phyloP scores from a whole-genome alignment of 495 filamentous ascomycete genomes.

The Rhizodiscina lignyota region DNA sequence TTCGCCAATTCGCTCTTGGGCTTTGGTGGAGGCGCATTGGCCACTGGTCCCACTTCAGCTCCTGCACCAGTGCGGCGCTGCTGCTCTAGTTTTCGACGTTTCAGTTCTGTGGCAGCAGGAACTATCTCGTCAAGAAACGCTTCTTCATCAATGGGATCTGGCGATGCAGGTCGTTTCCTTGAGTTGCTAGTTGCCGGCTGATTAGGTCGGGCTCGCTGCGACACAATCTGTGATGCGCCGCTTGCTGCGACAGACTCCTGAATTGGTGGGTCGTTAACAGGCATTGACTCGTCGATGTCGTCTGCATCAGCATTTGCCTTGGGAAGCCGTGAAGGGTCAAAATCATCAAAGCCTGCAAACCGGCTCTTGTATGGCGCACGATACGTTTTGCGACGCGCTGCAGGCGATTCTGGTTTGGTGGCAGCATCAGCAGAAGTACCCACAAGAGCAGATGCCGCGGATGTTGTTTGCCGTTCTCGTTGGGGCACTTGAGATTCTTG shows the following conservation, averaged over 20 bases:
- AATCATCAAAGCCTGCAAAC: constrained; percentile 62
- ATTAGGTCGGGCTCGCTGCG: too few relatives aligned
- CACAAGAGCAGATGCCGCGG: too few relatives aligned
- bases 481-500: too few relatives aligned
- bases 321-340: constrained; percentile 20
- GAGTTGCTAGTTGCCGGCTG: constrained; percentile 4
- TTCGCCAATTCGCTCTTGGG: constrained; percentile 5
- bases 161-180: constrained; percentile 29
- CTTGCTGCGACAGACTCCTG: constrained; percentile 3
- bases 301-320: too few relatives aligned
- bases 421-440: too few relatives aligned
- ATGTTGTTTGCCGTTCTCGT: too few relatives aligned
- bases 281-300: too few relatives aligned
- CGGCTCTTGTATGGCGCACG: too few relatives aligned
- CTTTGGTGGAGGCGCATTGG: too few relatives aligned
- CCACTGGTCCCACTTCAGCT: not conserved
- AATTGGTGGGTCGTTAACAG: not conserved
- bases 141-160: constrained; percentile 24
- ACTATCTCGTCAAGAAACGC: constrained; percentile 48
- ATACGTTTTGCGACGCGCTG: too few relatives aligned
- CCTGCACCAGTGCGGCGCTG: too few relatives aligned
- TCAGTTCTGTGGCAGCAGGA: constrained; percentile 55
- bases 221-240: not conserved
- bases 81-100: constrained; percentile 42
- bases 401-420: too few relatives aligned